Base-by-base conservation (phyloP, 768 basidiomycete species). In the Lanmaoa rubissima region DNA sequence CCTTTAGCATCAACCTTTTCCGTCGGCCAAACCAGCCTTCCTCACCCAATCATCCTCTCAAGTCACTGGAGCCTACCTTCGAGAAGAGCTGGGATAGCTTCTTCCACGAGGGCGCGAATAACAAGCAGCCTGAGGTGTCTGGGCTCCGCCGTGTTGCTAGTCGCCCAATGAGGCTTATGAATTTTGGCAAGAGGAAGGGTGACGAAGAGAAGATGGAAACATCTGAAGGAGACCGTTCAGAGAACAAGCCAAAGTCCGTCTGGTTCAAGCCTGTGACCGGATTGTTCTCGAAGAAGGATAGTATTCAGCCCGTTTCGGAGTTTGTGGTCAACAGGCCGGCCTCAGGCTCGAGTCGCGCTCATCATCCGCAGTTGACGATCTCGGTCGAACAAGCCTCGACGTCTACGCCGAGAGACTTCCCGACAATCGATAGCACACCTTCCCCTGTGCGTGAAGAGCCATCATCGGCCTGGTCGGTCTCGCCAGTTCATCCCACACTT, bases 1-100 rank as follows among this genome's bases (percentile, higher is more conserved):
- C 66, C 11, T 60, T 66, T 31, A 68, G 61, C 46, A 59, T 70
- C 39, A 73, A 73, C 55, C 72, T 75, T 5, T 76, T 79, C 59
- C 72, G 73, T 61, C 65, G 69, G 21, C 71, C 77, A n/a, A 71
- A 65, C 46, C 71, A 70, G 5, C 62, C 69, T 40, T 19, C 59
- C 34, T 66, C 73, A 52, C 17, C 40, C 21, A 56, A 58, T 44
- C 65, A 66, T 52, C 66, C 65, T 26, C 64, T 69, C 57, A 51
- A 64, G 62, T 46, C 68, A 34, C 50, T 74, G 46, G 58, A 67
- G 36, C 69, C 72, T 5, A 61, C 62, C 31, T 69, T 76, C 8
- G 73, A 75, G 64, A 75, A 72, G 59, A 79, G 78, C 53, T 77
- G 77, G 72, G 74, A 79, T 45, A 79, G 73, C 56, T 77, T 82